Base-by-base conservation (phyloP, 371 early-diverging fungal genomes). In the Circinella minor region DNA sequence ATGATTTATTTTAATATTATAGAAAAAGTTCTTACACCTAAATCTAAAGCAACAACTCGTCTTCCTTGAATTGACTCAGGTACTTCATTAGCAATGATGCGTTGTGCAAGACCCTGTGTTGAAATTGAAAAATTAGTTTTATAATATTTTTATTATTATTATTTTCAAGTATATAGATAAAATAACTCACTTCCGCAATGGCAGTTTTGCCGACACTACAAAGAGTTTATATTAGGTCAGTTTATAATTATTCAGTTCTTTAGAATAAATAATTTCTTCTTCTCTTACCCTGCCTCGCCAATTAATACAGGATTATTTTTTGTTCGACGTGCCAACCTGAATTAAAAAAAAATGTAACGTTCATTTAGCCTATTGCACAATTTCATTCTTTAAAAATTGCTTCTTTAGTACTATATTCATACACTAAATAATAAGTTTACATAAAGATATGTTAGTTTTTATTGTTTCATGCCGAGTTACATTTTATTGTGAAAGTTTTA, bases 301-400 rank as follows among this genome's bases (percentile, higher is more conserved):
- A 96, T 94, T 61, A 97, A 80, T 17, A 96, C 93, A 14, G 96
- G 96, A 74, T 96, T 96, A 76, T 95, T 94, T 71, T 98, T 98
- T 34, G 93, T 96, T 82, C 92, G 83, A 51, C 95, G 90, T 11
- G 93, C 84, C 70, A 90, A 69, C 9, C 81, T 81, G 71, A 43
- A 43, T 9, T 43, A 37, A 14, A 57, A 47, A 27, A 57, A 17
- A 3, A 27, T 2, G 2, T 27, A 5, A 11, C 6, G 5, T 57
- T 57, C 18, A 57, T 6, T 57, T 63, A 47, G 55, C 61, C 5
- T 38, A 4, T 51, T 36, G 47, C 10, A 37, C 18, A 37, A 6
- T 43, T 43, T 43, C 11, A 9, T 11, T 43, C 11, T 43, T 9
- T 6, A 39, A 43, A 43, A 43, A 3, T 43, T 9, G 43, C 6